These are phyloP conservation scores for Epichloe festucae DNA, from an alignment of 2,329 filamentous ascomycete species.

Conservation along the genomic window DNA sequence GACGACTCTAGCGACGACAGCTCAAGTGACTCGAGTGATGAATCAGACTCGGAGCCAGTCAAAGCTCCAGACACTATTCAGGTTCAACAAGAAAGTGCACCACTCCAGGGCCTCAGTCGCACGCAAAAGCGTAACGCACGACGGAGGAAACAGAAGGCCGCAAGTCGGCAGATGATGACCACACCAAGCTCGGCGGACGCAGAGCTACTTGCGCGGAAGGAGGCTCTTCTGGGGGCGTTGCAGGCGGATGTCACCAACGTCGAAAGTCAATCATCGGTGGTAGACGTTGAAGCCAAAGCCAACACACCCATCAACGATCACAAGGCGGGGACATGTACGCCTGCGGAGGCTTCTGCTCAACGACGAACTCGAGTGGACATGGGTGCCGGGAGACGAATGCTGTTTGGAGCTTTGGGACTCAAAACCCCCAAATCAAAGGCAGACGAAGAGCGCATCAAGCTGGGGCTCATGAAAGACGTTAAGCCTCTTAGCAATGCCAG, in stretches of 20 bases:
- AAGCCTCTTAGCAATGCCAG: constrained; percentile 26
- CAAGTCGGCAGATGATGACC: neutral
- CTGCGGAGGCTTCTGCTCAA: neutral
- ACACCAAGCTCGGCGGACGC: constrained; percentile 7
- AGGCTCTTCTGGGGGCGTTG: constrained; percentile 20
- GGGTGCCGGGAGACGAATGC: constrained; percentile 49
- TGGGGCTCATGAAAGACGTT: constrained; percentile 43
- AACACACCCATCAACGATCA: neutral
- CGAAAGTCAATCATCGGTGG: neutral
- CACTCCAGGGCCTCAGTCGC: constrained; percentile 24
- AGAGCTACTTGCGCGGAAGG: constrained; percentile 26
- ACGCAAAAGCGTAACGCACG: constrained; percentile 42
- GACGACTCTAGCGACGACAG: constrained; percentile 11
- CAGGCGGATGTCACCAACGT: neutral
- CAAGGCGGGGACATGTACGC: neutral
- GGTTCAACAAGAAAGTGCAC: neutral
- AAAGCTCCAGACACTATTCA: neutral
- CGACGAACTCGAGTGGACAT: constrained; percentile 26
- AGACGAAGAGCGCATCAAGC: constrained; percentile 51
- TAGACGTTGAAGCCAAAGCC: neutral
- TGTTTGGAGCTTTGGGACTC: constrained; percentile 62
- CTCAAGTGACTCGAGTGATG: constrained; percentile 11
- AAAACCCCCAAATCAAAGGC: constrained; percentile 54
- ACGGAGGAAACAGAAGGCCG: constrained; percentile 25
- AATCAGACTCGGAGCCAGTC: constrained; percentile 9